phyloP scores from a whole-genome alignment of 768 basidiomycete genomes.

The Galerina sulciceps region DNA sequence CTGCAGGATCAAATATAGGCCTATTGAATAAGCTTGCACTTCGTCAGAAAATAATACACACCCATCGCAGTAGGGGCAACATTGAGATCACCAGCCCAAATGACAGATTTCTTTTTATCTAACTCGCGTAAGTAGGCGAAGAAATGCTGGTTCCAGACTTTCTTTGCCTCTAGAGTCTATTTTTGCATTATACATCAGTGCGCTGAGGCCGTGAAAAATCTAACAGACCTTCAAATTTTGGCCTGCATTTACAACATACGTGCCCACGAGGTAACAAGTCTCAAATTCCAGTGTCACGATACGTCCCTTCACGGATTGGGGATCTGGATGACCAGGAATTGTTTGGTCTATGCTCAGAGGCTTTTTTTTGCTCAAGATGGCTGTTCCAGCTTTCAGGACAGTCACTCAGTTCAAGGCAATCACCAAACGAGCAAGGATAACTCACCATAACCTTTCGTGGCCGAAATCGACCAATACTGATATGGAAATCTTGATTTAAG shows the following conservation, averaged over 20 bases:
- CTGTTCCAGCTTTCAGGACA: conserved; percentile 68
- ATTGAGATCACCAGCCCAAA: conserved; percentile 90
- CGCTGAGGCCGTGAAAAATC: background rate
- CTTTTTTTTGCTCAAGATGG: conserved; percentile 77
- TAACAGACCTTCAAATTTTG: conserved; percentile 64
- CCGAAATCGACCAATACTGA: conserved; percentile 76
- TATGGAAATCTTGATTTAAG: conserved; percentile 67
- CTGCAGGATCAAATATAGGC: conserved; percentile 33
- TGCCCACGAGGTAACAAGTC: conserved; percentile 69
- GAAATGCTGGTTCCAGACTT: conserved; percentile 81
- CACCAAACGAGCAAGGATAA: background rate
- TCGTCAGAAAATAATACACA: conserved; percentile 24
- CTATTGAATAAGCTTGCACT: background rate
- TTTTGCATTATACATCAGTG: background rate
- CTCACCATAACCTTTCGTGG: conserved; percentile 80
- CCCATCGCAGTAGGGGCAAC: conserved; percentile 81
- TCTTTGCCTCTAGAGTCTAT: conserved; percentile 80
- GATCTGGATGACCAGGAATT: conserved; percentile 78
- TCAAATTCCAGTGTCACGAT: conserved; percentile 84
- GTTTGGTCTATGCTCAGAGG: conserved; percentile 66
- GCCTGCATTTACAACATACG: conserved; percentile 88
- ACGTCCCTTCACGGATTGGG: conserved; percentile 68
- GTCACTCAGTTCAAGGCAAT: background rate
- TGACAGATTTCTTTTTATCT: conserved; percentile 80
- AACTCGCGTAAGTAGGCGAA: conserved; percentile 71